phyloP scores from a whole-genome alignment of 768 basidiomycete species.

The Mycena galopus region DNA sequence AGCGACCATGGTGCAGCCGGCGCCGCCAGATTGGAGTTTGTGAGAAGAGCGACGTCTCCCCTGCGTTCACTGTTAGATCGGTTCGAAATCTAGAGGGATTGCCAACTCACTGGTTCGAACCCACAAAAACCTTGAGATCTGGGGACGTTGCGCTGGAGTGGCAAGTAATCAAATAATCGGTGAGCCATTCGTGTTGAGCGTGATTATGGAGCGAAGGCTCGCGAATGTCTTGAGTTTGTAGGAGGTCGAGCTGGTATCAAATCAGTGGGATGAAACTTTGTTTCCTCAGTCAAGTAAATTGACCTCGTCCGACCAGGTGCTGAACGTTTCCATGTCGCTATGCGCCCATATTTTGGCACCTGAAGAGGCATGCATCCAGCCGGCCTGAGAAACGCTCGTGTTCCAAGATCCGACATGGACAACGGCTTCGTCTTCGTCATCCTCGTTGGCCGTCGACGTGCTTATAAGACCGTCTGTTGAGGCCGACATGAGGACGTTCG shows the following conservation, averaged over 20 bases:
- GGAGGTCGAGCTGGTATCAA: conserved; percentile 66
- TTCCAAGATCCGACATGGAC: conserved; percentile 89
- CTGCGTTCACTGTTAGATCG: conserved; percentile 44
- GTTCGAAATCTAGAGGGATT: neutral
- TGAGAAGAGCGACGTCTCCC: conserved; percentile 70
- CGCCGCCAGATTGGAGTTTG: conserved; percentile 55
- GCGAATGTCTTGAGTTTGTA: conserved; percentile 73
- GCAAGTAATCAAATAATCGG: conserved; percentile 79
- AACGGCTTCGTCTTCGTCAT: conserved; percentile 90
- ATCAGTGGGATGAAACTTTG: neutral
- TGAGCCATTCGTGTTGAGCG: conserved; percentile 73
- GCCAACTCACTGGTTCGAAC: conserved; percentile 76
- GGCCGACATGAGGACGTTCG: conserved; percentile 76
- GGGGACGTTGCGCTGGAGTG: conserved; percentile 50
- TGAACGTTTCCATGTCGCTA: conserved; percentile 97
- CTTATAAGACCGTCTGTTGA: conserved; percentile 89
- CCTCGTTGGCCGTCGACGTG: conserved; percentile 76
- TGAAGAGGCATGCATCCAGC: conserved; percentile 64
- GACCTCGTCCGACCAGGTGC: conserved; percentile 85
- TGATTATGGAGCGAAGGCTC: conserved; percentile 70
- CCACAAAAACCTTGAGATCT: conserved; percentile 70
- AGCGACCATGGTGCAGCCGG: conserved; percentile 62
- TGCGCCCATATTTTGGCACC: conserved; percentile 77
- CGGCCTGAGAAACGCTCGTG: conserved; percentile 82
- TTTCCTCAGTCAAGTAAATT: conserved; percentile 16